Evolutionary conservation across 2,329 filamentous ascomycete genomes (phyloP).

Genomic region (Periconia macrospinosa): DNA sequence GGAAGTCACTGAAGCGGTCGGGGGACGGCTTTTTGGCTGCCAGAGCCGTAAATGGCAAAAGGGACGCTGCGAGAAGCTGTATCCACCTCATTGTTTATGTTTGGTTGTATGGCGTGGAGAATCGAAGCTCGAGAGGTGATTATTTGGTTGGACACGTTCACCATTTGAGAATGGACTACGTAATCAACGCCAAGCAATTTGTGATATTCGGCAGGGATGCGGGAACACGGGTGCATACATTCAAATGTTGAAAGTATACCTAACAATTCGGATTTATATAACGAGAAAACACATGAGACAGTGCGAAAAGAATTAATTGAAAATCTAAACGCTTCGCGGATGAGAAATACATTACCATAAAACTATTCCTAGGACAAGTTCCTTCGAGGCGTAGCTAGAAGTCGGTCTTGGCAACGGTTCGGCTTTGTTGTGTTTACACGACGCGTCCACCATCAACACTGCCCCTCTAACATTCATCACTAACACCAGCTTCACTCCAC

Average conservation of each 20-base stretch:
- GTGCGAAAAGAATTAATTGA: no score
- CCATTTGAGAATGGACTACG: conserved; percentile 18
- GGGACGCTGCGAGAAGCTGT: conserved; percentile 62
- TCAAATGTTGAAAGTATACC: background rate
- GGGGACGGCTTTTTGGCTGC: conserved; percentile 65
- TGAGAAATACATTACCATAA: no score
- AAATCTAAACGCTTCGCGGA: no score
- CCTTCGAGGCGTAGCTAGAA: background rate
- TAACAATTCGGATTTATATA: background rate
- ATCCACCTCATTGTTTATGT: conserved; percentile 65
- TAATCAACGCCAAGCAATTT: conserved; percentile 26
- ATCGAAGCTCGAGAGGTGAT: conserved; percentile 21
- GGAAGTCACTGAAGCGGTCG: conserved; percentile 72
- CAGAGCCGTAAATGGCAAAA: conserved; percentile 63
- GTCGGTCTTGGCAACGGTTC: conserved; percentile 11
- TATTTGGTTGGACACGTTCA: conserved; percentile 14
- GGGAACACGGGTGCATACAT: background rate
- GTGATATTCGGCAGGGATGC: conserved; percentile 4
- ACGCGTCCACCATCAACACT: conserved; percentile 26
- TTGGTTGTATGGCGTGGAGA: conserved; percentile 16
- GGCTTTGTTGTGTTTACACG: conserved; percentile 35
- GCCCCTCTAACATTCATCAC: conserved; percentile 20
- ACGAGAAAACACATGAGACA: no score
- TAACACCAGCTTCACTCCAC: conserved; percentile 9
- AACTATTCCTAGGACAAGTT: no score